These are phyloP conservation scores for Aspergillus ibericus DNA, from an alignment of 2,329 filamentous ascomycete genomes.

Conservation along the genomic window DNA sequence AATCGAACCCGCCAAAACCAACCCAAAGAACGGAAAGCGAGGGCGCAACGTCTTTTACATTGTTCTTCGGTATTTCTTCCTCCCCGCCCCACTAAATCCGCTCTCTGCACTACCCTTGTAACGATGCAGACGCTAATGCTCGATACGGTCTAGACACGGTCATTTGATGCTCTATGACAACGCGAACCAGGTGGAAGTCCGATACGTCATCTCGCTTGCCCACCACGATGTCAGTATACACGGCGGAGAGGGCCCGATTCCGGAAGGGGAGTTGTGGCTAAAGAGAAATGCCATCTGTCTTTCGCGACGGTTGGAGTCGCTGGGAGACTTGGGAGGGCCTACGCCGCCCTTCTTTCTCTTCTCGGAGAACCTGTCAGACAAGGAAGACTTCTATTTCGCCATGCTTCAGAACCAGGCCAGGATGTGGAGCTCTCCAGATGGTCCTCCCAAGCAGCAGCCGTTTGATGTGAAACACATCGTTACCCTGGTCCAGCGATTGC, in stretches of 20 bases:
- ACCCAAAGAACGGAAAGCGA: constrained; percentile 53
- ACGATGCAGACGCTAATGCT: constrained; percentile 17
- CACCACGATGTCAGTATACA: constrained; percentile 82
- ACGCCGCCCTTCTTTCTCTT: constrained; percentile 92
- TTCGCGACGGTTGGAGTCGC: constrained; percentile 60
- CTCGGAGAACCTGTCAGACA: constrained; percentile 91
- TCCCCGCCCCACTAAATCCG: not conserved
- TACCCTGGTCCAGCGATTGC: constrained; percentile 81
- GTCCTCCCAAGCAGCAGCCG: constrained; percentile 67
- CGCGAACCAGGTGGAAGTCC: constrained; percentile 89
- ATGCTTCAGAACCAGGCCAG: constrained; percentile 81
- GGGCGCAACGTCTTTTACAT: constrained; percentile 92
- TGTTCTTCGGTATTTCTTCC: constrained; percentile 68
- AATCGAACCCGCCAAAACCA: constrained; percentile 53
- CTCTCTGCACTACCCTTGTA: not conserved
- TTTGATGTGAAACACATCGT: constrained; percentile 88
- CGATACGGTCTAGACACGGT: constrained; percentile 64
- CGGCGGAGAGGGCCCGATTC: constrained; percentile 73
- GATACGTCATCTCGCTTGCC: constrained; percentile 89
- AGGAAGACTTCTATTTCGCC: constrained; percentile 98
- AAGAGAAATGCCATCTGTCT: constrained; percentile 88
- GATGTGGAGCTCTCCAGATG: constrained; percentile 56
- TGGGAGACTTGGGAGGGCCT: constrained; percentile 55
- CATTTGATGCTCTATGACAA: constrained; percentile 98
- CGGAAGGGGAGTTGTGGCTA: constrained; percentile 92